Evolutionary conservation across 2,329 filamentous ascomycete species (phyloP), one percentile per base, ranked within the genome.

Genomic region (Alternaria dauci): DNA sequence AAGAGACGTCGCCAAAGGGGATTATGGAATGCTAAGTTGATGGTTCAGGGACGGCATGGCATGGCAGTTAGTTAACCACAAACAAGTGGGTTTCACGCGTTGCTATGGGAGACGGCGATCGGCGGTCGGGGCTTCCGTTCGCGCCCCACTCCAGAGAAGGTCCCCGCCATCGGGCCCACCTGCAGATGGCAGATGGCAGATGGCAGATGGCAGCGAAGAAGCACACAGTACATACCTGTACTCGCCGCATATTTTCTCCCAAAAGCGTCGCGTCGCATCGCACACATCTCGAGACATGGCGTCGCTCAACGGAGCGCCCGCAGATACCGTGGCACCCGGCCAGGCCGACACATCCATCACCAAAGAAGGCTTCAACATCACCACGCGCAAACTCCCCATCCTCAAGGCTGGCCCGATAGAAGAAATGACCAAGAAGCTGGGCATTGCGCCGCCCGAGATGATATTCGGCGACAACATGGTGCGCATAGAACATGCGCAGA

Each of bases 381-480:
- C 87, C 28, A 92, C 92, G 55, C 91, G 93, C 76, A 97, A 97
- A 83, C 89, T 95, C 52, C 95, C 95, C 64, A 99, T 99, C 78
- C 91, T 96, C 70, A 97, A 97, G 79, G 89, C 94, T 46, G 91
- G 87, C 6, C 91, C 93, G 52, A 98, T 99, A 75, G 93, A 97
- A 75, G 87, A 87, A 38, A 92, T 99, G 88, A 89, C 89, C 41
- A 84, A 85, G 58, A 88, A 87, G 64, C 85, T 99, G 55, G 89
- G 89, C 30, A 97, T 99, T 75, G 89, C 94, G 18, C 88, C 94
- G 41, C 95, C 95, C 8, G 95, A 99, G 82, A 99, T 99, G 95
- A 99, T 99, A 67, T 99, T 99, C 76, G 95, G 95, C 63, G 94
- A 99, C 83, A 99, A 99, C 79, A 83, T 91, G 59, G 89, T 96